Conservation (phyloP, 768 basidiomycete genomes). For the Porpolomopsis calyptriformis region DNA sequence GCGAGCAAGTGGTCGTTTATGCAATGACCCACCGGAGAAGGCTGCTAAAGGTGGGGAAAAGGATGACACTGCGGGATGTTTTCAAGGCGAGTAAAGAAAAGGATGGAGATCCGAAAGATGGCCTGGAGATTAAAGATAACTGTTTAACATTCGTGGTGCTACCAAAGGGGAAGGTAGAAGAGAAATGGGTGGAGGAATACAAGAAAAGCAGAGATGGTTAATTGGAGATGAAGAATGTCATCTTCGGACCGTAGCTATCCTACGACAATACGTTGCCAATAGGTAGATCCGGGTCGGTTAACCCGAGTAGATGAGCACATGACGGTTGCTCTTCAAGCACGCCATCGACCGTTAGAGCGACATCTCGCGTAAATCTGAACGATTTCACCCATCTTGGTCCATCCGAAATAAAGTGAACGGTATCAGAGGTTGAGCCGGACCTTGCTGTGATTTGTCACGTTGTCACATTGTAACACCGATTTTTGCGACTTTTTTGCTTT, state of each 20-base stretch:
- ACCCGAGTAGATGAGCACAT: no score
- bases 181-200: slow-evolving; percentile 81
- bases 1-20: slow-evolving; percentile 63
- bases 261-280: neutral
- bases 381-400: no score
- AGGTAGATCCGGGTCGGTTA: no score
- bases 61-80: slow-evolving; percentile 76
- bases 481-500: no score
- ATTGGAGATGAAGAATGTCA: neutral
- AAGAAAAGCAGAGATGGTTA: slow-evolving; percentile 31
- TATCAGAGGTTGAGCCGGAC: no score
- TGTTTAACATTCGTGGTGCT: slow-evolving; percentile 72
- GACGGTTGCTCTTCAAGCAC: no score
- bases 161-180: slow-evolving; percentile 66
- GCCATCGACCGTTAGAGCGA: no score
- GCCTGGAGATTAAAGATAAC: slow-evolving; percentile 75
- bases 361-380: no score
- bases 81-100: slow-evolving; percentile 51
- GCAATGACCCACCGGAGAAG: slow-evolving; percentile 68
- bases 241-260: neutral
- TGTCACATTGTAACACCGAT: no score
- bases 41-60: slow-evolving; percentile 84
- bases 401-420: no score
- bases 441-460: no score
- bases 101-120: slow-evolving; percentile 54